Evolutionary conservation across 2,329 filamentous ascomycete species (phyloP).

Genomic region (Orbilia ellipsospora): DNA sequence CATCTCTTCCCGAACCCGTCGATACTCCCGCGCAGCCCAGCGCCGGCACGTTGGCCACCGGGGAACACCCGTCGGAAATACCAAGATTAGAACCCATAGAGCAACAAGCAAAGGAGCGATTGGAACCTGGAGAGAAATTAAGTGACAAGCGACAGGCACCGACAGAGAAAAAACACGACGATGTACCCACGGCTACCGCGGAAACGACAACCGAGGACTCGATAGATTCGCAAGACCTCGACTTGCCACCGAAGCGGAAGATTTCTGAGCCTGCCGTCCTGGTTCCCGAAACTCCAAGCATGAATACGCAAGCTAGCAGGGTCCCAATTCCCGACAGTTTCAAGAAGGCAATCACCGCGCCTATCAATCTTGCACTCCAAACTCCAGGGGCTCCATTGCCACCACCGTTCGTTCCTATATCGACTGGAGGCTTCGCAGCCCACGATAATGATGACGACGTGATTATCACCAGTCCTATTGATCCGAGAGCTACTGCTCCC

Average conservation of each 20-base stretch:
- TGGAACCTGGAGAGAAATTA: background rate
- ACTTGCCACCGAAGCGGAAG: constrained; percentile 3
- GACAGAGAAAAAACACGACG: background rate
- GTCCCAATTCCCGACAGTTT: constrained; percentile 45
- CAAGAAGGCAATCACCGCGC: constrained; percentile 39
- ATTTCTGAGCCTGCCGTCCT: background rate
- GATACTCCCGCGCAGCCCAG: background rate
- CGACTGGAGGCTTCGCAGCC: constrained; percentile 8
- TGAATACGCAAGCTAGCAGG: constrained; percentile 34
- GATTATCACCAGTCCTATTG: constrained; percentile 11
- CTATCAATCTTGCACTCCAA: constrained; percentile 17
- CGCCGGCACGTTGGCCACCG: background rate
- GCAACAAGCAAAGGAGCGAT: background rate
- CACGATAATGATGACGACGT: constrained; percentile 11
- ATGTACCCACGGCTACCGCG: background rate
- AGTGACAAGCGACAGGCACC: background rate
- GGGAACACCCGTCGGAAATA: background rate
- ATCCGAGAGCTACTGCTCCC: constrained; percentile 9
- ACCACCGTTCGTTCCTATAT: constrained; percentile 12
- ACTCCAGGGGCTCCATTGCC: constrained; percentile 31
- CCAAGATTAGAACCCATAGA: background rate
- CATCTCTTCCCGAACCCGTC: constrained; percentile 26
- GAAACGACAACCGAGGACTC: constrained; percentile 1
- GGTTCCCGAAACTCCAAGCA: constrained; percentile 25
- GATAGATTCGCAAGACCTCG: constrained; percentile 2